These are phyloP conservation scores for Penicillium polonicum DNA, from an alignment of 2,329 filamentous ascomycete genomes.

Conservation along the genomic window DNA sequence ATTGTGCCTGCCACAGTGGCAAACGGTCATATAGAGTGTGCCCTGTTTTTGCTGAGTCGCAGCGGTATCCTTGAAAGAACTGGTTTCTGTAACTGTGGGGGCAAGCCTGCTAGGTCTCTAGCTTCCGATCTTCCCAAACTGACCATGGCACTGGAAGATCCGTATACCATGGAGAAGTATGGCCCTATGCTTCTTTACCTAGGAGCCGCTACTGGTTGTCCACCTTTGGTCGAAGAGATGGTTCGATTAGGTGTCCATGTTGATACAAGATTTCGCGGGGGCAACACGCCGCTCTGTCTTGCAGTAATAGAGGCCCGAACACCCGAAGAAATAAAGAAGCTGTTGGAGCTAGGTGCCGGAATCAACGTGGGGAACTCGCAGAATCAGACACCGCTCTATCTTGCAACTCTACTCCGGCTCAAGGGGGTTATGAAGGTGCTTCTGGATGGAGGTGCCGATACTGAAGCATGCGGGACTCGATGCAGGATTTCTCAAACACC, in stretches of 20 bases:
- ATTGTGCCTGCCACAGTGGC: neutral
- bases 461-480: neutral
- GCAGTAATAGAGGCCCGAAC: neutral
- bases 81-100: neutral
- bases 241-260: neutral
- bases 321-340: neutral
- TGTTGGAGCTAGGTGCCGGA: neutral
- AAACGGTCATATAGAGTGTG: neutral
- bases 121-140: neutral
- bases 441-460: neutral
- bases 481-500: neutral
- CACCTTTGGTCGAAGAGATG: neutral
- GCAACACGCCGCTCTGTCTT: neutral
- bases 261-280: neutral
- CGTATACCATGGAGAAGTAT: neutral
- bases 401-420: neutral
- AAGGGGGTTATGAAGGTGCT: neutral
- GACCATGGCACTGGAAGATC: neutral
- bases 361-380: neutral
- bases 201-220: neutral
- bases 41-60: neutral
- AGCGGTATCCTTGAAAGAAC: no score
- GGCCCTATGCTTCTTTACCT: constrained; percentile 1
- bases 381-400: neutral
- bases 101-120: neutral